A percentile compares a stretch with the other conserved stretches of the same genome.
phyloP scores from a whole-genome alignment of 225 moss, liverwort and hornwort species.

The Ulota crispa region DNA sequence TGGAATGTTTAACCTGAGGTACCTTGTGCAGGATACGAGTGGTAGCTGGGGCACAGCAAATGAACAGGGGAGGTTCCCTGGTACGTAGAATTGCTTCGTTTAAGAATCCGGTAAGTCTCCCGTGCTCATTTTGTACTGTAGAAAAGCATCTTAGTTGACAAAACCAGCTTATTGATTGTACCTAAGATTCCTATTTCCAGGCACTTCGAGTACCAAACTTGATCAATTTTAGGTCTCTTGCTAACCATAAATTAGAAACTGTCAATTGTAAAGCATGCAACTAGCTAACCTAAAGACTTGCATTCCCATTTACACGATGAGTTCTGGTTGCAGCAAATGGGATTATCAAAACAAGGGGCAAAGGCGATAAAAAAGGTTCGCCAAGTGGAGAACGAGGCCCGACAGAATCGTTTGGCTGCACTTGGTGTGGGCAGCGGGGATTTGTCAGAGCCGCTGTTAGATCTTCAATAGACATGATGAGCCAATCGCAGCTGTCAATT shows the following conservation, averaged over 20 bases:
- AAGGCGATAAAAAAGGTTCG: slow-evolving; percentile 45
- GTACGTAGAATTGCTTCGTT: slow-evolving; percentile 29
- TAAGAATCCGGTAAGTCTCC: slow-evolving; percentile 37
- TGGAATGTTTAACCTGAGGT: not conserved
- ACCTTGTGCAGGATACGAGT: slow-evolving; percentile 45
- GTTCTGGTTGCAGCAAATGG: slow-evolving; percentile 48
- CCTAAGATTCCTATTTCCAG: not conserved
- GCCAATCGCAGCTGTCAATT: not conserved
- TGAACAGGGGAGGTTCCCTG: slow-evolving; percentile 44
- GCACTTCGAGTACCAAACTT: not conserved
- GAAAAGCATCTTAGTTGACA: not conserved
- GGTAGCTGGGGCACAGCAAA: slow-evolving; percentile 44
- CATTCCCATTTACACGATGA: slow-evolving; percentile 12
- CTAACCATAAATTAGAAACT: not conserved
- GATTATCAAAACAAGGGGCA: slow-evolving; percentile 51
- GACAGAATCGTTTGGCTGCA: slow-evolving; percentile 30
- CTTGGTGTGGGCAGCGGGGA: slow-evolving; percentile 29
- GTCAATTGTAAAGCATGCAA: not conserved
- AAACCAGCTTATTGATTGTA: not conserved
- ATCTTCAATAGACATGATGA: not conserved
- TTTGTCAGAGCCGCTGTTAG: slow-evolving; percentile 43
- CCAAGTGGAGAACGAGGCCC: slow-evolving; percentile 42
- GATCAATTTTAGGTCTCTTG: not conserved
- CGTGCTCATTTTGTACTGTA: not conserved
- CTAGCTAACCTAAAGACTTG: not conserved